Conservation (phyloP, 371 early-diverging fungal genomes). For the Mortierella sp. region DNA sequence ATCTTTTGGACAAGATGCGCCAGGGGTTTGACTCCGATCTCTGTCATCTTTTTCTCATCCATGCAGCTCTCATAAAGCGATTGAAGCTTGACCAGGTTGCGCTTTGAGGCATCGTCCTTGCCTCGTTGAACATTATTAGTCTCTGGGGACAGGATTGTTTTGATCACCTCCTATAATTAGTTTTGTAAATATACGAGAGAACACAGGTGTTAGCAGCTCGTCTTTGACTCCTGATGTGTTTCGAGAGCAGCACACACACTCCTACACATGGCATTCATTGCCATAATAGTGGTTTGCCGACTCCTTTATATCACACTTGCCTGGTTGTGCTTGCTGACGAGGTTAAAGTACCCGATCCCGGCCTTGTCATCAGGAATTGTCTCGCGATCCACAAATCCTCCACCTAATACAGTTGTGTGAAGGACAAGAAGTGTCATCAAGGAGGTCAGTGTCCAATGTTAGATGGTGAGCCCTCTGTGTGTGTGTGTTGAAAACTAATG, state of each 20-base stretch:
- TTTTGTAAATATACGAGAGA: not conserved
- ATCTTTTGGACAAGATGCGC: conserved; percentile 61
- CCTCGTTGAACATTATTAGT: conserved; percentile 13
- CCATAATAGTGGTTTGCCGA: not conserved
- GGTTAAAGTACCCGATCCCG: conserved; percentile 47
- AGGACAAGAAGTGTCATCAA: not conserved
- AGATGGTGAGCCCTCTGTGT: conserved; percentile 10
- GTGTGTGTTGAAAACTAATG: not conserved
- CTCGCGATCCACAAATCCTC: conserved; percentile 55
- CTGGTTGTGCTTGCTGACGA: conserved; percentile 49
- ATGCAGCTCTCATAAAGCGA: conserved; percentile 68
- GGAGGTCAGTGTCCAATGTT: not conserved
- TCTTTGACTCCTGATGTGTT: not conserved
- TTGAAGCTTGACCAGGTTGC: conserved; percentile 68
- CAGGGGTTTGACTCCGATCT: conserved; percentile 64
- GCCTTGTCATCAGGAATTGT: conserved; percentile 61
- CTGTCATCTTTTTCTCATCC: conserved; percentile 66
- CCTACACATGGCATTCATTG: not conserved
- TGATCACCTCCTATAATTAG: conserved; percentile 35
- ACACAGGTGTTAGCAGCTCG: not conserved
- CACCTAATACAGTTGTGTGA: conserved; percentile 33
- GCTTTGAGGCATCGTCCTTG: conserved; percentile 52
- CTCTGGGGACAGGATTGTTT: conserved; percentile 37
- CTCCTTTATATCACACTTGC: conserved; percentile 16
- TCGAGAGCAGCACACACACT: not conserved